Base-by-base conservation (phyloP, 2,329 filamentous ascomycete genomes). In the Arthrobotrys musiformis region DNA sequence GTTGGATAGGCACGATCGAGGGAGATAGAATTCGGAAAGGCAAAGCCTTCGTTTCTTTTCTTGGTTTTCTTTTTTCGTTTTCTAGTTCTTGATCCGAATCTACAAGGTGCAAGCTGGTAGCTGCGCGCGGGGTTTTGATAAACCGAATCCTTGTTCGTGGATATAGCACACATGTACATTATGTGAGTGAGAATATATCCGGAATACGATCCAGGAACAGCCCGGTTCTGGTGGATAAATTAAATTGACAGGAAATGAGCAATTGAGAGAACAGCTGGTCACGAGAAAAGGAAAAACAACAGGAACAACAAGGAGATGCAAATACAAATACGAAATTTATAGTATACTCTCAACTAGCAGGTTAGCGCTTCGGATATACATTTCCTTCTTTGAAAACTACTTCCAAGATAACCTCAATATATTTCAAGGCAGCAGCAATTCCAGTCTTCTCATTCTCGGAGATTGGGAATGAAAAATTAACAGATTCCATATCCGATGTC, bases 191-290 rank as follows among this genome's bases (percentile, higher is more conserved):
- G 58, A 64, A 72, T 72, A 72, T 72, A 72, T 61, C 68, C 68
- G 68, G 58, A 72, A 64, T 64, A 44, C 46, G 46, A 35, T 63
- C 68, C 62, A 63, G 68, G 68, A 72, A 72, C 68, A 72, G 68
- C 58, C 58, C 58, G 54, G 66, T 58, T 70, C 22, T 58, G 19
- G 35, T 64, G 68, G 68, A 58, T 72, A 72, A 72, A 72, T 72
- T 72, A 46, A 37, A 46, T 33, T 28, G 28, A 70, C 33, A 37
- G 46, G 46, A 72, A 52, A 72, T 33, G 42, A 72, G 50, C 42
- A 50, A 44, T 40, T 28, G 56, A 46, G 44, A 42, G 11, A 35
- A 11, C 5, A 35, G 13, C 19, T 58, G 30, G 68, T 72, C 68
- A 64, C 68, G 68, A 72, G 68, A 44, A 72, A 72, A 37, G 30